Base-by-base conservation (phyloP, 2,329 filamentous ascomycete genomes). In the Fusarium sp. region DNA sequence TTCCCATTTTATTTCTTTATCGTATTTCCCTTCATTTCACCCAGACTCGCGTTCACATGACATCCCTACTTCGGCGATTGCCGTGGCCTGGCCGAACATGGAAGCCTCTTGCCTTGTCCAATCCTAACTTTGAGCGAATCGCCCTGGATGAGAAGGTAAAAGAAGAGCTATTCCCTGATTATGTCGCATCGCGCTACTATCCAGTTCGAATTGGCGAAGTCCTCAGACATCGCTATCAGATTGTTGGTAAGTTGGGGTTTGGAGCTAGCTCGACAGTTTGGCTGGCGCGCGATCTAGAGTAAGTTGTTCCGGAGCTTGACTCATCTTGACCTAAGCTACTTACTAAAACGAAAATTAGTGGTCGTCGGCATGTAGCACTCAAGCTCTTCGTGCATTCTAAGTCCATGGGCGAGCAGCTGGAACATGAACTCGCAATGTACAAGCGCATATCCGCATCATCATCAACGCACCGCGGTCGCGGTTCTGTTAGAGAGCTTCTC, bases 371-470 rank as follows among this genome's bases (percentile, higher is more conserved):
- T 59, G 77, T 81, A 2, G 73, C 77, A 1, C 57, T 82, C 7
- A 82, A 81, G 39, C 45, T 81, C 1, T 80, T 75, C 33, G 57
- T 77, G 0, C 57, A 71, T 9, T 64, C 75, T 0, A 8, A 65
- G 46, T 65, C 72, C 0, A 73, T 78, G 69, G 75, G 75, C 1
- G 15, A 34, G 9, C 63, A 74, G 22, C 11, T 76, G 6, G 71
- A 78, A 6, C 40, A 81, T 17, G 83, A 85, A 69, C 66, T 83
- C 13, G 67, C 74, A 5, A 83, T 84, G n/a, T 84, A 84, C 49
- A 77, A 78, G 64, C 77, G 75, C 22, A 80, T 84, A 4, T 73
- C 76, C 21, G 47, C 31, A 51, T 62, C 47, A 11, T 57, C 74
- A 4, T 49, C 45, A 47, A 70, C 65, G 3, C 80, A 82, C 66